These are phyloP conservation scores for Halteria grandinella DNA, from an alignment of 73 alveolate genomes.

Conservation along the genomic window DNA sequence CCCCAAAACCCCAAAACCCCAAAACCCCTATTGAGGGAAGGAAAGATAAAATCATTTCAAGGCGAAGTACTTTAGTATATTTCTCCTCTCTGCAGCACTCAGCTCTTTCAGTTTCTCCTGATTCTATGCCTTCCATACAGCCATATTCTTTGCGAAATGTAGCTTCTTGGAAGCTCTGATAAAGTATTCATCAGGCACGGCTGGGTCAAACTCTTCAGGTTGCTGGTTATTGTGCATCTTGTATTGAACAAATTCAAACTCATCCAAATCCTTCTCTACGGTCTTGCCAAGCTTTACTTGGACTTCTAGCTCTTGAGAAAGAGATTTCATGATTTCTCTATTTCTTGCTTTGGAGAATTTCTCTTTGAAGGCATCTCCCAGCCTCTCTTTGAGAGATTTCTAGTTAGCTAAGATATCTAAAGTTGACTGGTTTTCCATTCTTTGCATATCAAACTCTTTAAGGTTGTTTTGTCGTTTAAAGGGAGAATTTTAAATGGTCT, in stretches of 20 bases:
- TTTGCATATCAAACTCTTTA: not conserved
- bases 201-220: not conserved
- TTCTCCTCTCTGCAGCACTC: not conserved
- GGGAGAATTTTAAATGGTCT: too few relatives aligned
- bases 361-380: conserved; percentile 16
- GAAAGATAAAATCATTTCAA: too few relatives aligned
- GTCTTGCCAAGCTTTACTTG: not conserved
- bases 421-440: not conserved
- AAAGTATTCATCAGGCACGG: conserved; percentile 21
- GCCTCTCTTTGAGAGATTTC: not conserved
- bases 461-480: not conserved
- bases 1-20: not conserved
- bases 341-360: conserved; percentile 5
- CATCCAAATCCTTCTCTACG: conserved; percentile 23
- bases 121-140: conserved; percentile 23
- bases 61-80: not conserved
- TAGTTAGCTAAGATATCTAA: not conserved
- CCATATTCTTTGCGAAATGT: conserved; percentile 41
- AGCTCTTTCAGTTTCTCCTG: not conserved
- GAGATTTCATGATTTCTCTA: not conserved
- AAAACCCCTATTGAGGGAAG: not conserved
- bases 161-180: not conserved
- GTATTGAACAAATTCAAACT: not conserved
- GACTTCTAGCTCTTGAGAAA: not conserved
- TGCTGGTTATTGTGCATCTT: not conserved